Conservation (phyloP, 1,139 yeast species). For the Debaryomyces coudertii region DNA sequence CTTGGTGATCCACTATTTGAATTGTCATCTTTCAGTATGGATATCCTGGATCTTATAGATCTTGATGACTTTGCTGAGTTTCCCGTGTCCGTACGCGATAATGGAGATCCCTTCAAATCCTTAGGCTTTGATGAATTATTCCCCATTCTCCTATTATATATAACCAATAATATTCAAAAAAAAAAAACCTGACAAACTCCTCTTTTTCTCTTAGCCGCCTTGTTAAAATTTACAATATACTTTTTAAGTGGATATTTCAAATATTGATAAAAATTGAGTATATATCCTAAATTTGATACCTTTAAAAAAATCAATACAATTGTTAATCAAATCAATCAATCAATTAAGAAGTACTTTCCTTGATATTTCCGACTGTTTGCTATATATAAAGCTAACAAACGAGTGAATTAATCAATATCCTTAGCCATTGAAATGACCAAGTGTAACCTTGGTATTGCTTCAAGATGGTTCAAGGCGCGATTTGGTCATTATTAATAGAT, state of each 20-base stretch:
- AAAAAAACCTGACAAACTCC: neutral
- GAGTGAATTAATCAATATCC: constrained; percentile 2
- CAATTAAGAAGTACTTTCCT: constrained; percentile 1
- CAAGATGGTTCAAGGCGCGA: constrained; percentile 9
- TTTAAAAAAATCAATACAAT: constrained; percentile 1
- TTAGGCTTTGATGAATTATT: constrained; percentile 45
- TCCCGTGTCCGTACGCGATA: constrained; percentile 57
- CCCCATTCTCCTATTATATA: constrained; percentile 36
- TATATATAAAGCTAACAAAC: constrained; percentile 1
- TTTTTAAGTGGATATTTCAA: neutral
- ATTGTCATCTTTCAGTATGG: constrained; percentile 37
- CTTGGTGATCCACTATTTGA: constrained; percentile 26
- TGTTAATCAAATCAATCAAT: constrained; percentile 7
- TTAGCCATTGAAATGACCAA: constrained; percentile 2
- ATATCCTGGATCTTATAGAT: constrained; percentile 49
- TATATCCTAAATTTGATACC: constrained; percentile 2
- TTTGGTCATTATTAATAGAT: constrained; percentile 4
- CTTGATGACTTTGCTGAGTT: constrained; percentile 54
- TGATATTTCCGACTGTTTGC: neutral
- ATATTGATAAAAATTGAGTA: neutral
- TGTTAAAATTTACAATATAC: neutral
- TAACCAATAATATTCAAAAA: neutral
- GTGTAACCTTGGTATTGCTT: constrained; percentile 8
- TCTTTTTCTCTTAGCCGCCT: neutral
- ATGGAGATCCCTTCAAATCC: constrained; percentile 40